These are phyloP conservation scores for Acanthamoeba healyi DNA, from an alignment of 208 protist species.

Conservation along the genomic window DNA sequence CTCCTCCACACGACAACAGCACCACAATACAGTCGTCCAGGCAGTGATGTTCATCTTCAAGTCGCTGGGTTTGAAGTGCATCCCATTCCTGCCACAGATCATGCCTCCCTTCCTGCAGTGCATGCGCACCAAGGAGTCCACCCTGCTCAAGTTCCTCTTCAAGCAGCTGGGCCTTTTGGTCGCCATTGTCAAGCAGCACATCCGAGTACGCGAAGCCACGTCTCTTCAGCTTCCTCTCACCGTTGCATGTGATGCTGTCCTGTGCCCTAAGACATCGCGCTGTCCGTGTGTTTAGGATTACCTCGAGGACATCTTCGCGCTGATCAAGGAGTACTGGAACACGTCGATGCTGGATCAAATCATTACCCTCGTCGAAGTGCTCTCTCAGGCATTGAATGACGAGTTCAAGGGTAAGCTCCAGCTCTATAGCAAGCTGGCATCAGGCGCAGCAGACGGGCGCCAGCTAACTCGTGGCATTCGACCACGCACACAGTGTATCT, in stretches of 20 bases:
- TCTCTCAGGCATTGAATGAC: constrained; percentile 91
- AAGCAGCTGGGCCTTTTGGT: constrained; percentile 89
- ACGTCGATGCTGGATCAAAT: constrained; percentile 85
- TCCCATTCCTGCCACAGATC: constrained; percentile 92
- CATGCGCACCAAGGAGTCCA: constrained; percentile 81
- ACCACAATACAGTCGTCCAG: constrained; percentile 90
- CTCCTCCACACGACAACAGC: too few relatives aligned
- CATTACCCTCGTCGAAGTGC: constrained; percentile 92
- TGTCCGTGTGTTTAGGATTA: too few relatives aligned
- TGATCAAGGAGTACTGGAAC: constrained; percentile 89
- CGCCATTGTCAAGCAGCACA: constrained; percentile 92
- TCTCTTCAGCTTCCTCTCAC: too few relatives aligned
- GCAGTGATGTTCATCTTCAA: constrained; percentile 94
- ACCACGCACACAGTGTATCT: constrained; percentile 86
- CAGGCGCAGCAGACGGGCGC: too few relatives aligned
- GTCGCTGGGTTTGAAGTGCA: constrained; percentile 90
- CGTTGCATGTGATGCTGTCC: too few relatives aligned
- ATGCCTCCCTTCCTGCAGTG: constrained; percentile 90
- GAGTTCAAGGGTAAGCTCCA: constrained; percentile 93
- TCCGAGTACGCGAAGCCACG: too few relatives aligned
- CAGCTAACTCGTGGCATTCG: neutral
- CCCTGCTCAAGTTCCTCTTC: constrained; percentile 91
- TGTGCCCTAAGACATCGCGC: too few relatives aligned
- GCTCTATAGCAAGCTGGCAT: too few relatives aligned
- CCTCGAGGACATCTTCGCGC: neutral